A percentile compares a stretch with the other conserved stretches of the same genome.
Conservation (phyloP, 2,329 filamentous ascomycete species). For the Ophiostoma sp. region DNA sequence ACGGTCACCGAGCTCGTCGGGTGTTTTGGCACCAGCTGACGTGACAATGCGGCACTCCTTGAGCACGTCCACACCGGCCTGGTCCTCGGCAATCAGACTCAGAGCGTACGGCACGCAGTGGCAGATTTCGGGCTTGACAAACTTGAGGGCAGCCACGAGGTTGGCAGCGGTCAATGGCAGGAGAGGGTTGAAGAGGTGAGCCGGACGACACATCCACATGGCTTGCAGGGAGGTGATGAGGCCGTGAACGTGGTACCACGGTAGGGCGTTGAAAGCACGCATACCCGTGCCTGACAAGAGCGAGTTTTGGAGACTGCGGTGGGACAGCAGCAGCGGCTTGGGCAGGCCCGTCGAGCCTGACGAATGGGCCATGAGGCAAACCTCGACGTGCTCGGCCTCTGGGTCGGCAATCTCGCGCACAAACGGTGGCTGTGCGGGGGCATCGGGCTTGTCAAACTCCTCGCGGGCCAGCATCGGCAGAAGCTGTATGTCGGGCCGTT, state of each 20-base stretch:
- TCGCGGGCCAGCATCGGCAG: constrained; percentile 26
- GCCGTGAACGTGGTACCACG: constrained; percentile 48
- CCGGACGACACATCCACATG: constrained; percentile 46
- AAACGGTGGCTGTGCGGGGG: constrained; percentile 31
- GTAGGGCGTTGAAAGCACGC: constrained; percentile 45
- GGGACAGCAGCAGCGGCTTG: constrained; percentile 47
- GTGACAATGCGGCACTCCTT: constrained; percentile 47
- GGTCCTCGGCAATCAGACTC: constrained; percentile 56
- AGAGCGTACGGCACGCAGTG: constrained; percentile 59
- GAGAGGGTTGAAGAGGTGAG: constrained; percentile 40
- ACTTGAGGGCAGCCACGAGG: constrained; percentile 44
- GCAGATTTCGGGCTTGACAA: constrained; percentile 49
- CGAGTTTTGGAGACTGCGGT: constrained; percentile 42
- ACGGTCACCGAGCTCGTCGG: constrained; percentile 53
- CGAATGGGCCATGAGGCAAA: constrained; percentile 47
- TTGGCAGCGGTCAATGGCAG: constrained; percentile 46
- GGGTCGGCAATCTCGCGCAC: constrained; percentile 32
- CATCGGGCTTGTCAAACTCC: constrained; percentile 26
- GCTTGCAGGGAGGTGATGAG: constrained; percentile 44
- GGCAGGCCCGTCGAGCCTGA: constrained; percentile 51
- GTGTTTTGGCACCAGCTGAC: constrained; percentile 54
- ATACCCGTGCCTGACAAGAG: constrained; percentile 39
- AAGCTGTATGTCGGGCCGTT: constrained; percentile 31
- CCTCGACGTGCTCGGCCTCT: constrained; percentile 36
- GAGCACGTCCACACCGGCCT: constrained; percentile 49